A percentile compares a stretch with the other conserved stretches of the same genome.
phyloP scores from a whole-genome alignment of 2,329 filamentous ascomycete species.

The Stagonosporopsis rhizophila region DNA sequence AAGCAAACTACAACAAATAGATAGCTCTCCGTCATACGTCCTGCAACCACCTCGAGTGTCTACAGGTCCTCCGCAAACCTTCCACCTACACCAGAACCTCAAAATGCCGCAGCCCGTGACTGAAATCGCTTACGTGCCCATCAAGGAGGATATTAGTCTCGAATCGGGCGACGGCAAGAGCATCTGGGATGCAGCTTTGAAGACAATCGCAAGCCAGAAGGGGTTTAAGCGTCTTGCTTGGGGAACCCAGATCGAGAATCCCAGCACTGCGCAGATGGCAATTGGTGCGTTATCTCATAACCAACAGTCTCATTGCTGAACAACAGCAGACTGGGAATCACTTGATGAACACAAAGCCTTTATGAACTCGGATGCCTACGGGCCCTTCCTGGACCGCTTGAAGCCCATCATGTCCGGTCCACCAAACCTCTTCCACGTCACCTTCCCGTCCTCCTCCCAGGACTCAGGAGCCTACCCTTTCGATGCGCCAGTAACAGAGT shows the following conservation, averaged over 20 bases:
- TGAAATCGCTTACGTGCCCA: conserved; percentile 51
- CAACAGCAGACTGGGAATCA: conserved; percentile 53
- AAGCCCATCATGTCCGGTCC: conserved; percentile 34
- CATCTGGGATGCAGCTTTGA: conserved; percentile 42
- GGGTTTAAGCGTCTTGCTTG: conserved; percentile 48
- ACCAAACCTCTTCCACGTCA: conserved; percentile 45
- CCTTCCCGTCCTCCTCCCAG: conserved; percentile 28
- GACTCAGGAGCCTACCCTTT: conserved; percentile 25
- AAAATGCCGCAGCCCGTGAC: conserved; percentile 39
- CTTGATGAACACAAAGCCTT: conserved; percentile 52
- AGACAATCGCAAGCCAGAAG: conserved; percentile 45
- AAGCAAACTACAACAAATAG: background rate
- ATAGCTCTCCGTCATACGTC: background rate
- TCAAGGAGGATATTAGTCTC: conserved; percentile 45
- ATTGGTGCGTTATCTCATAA: conserved; percentile 46
- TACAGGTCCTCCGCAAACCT: background rate
- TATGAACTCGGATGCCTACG: conserved; percentile 47
- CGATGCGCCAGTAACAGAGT: conserved; percentile 59
- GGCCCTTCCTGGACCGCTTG: conserved; percentile 47
- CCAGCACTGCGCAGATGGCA: conserved; percentile 46
- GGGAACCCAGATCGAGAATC: conserved; percentile 51
- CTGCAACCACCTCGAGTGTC: background rate
- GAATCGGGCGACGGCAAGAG: conserved; percentile 32
- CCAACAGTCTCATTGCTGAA: background rate
- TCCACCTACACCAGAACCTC: background rate